Evolutionary conservation across 2,329 filamentous ascomycete genomes (phyloP), one percentile per base, ranked within the genome.

Genomic region (Dothideomycetidae sp.): DNA sequence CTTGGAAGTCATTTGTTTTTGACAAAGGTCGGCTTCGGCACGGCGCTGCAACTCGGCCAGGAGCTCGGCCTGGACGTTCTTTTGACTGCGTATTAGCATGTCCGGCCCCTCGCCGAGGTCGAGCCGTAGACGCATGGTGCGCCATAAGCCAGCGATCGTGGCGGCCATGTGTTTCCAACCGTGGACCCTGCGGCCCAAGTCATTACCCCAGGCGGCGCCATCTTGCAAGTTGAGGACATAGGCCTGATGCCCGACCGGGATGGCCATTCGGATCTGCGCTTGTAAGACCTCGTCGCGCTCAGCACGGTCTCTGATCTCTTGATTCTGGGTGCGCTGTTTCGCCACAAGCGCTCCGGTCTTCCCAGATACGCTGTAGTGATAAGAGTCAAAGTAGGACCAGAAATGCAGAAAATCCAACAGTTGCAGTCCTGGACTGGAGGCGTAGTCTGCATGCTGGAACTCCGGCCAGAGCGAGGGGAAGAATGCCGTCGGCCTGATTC

Each of bases 191-290:
- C 30, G 54, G 21, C 73, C 73, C 1, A 76, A 58, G 47, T 78
- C 68, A 49, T 73, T 74, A 47, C 60, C 59, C 13, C 62, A 60
- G 47, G 75, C 63, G 5, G 69, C 67, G 1, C 73, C 73, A 46
- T 78, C 72, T 51, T 74, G 71, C 10, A 78, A 56, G 41, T 59
- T 68, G 34, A 76, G 57, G 34, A 69, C 54, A 38, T 60, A 56
- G 10, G 45, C 56, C 44, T 51, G 59, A 37, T 53, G 50, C 14
- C 36, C 39, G 30, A 44, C 43, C 14, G 23, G 23, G n/a, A 21
- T 10, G 4, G 49, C 45, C 13, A 45, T 41, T 5, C 17, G 13
- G 41, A 40, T 41, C 31, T 37, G 40, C 11, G 16, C 10, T 26
- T 39, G 33, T 13, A 30, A 37, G n/a, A 16, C 29, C 9, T 34